Percentiles rank a stretch among this genome's conserved stretches.
These are phyloP conservation scores for Byssoonygena ceratinophila DNA, from an alignment of 2,329 filamentous ascomycete genomes.

Conservation along the genomic window DNA sequence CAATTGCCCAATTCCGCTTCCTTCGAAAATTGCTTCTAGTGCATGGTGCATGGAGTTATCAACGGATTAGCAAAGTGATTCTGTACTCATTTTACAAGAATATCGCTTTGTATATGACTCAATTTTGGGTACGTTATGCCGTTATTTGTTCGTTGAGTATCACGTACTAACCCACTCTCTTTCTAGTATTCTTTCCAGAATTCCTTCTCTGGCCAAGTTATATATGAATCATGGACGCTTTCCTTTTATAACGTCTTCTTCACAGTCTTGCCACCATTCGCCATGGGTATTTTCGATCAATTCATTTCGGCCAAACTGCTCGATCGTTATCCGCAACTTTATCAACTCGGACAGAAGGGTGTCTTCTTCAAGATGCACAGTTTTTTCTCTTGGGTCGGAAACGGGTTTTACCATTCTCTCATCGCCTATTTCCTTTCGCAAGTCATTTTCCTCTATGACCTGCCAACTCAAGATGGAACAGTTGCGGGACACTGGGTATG, in stretches of 20 bases:
- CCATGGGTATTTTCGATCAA: constrained; percentile 92
- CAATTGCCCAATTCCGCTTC: constrained; percentile 91
- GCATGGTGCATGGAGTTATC: constrained; percentile 95
- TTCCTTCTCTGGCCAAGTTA: constrained; percentile 91
- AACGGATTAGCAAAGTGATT: constrained; percentile 92
- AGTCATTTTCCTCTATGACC: constrained; percentile 71
- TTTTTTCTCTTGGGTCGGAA: constrained; percentile 84
- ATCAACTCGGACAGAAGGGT: constrained; percentile 84
- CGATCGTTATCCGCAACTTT: constrained; percentile 92
- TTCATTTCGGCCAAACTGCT: constrained; percentile 89
- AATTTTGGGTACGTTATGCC: constrained; percentile 71
- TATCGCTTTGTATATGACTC: constrained; percentile 95
- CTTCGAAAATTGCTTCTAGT: constrained; percentile 88
- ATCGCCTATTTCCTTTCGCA: constrained; percentile 79
- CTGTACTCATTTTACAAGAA: constrained; percentile 99
- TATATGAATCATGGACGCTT: constrained; percentile 98
- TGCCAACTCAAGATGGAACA: constrained; percentile 66
- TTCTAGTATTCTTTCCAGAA: constrained; percentile 89
- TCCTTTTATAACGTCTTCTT: constrained; percentile 99
- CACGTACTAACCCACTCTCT: constrained; percentile 19
- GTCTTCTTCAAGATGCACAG: constrained; percentile 87
- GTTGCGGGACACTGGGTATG: constrained; percentile 93
- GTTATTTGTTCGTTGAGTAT: background rate
- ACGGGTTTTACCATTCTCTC: constrained; percentile 91
- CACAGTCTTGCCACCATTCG: constrained; percentile 84